Base-by-base conservation (phyloP, 176 grass and related monocot species). In the Raddia guianensis region DNA sequence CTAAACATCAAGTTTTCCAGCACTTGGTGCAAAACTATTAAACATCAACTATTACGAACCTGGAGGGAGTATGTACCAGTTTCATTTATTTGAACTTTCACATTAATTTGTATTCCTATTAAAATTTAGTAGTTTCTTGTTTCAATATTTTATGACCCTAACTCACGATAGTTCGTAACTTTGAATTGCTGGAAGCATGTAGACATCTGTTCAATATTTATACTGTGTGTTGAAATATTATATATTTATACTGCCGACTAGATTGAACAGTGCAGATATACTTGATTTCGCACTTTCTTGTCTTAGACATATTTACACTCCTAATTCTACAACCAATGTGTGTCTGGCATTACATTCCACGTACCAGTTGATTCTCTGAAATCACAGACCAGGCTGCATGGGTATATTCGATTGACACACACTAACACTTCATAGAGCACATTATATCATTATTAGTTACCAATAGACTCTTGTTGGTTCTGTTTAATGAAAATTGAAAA, bases 401-500 rank as follows among this genome's bases (percentile, higher is more conserved):
- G 18, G 18, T 19, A 57, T 19, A 57, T 57, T 57, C 6, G 6
- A 57, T 57, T 19, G 54, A 54, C 52, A 7, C 14, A 18, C 16
- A 18, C 13, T 54, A 51, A 51, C 49, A 51, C 52, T 54, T 16
- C 16, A 54, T 54, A 16, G 52, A 54, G 52, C 54, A 19, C 19
- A 19, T 54, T 54, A 5, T 13, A 54, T 54, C 8, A 7, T 9
- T 73, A 56, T 44, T 74, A 13, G 52, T 74, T 58, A 70, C 46
- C 10, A 65, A 42, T 65, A 51, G 32, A 64, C 3, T 48, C 58
- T 64, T 64, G 20, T 62, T 63, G 7, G 15, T 61, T 27, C 15
- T 63, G 8, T 77, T 48, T 34, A 49, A 77, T 77, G 33, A 63
- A 63, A 63, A 49, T 63, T 21, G 5, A 63, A 64, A 50, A 49